These are phyloP conservation scores for Penicillium sp. DNA, from an alignment of 2,329 filamentous ascomycete genomes.

Conservation along the genomic window DNA sequence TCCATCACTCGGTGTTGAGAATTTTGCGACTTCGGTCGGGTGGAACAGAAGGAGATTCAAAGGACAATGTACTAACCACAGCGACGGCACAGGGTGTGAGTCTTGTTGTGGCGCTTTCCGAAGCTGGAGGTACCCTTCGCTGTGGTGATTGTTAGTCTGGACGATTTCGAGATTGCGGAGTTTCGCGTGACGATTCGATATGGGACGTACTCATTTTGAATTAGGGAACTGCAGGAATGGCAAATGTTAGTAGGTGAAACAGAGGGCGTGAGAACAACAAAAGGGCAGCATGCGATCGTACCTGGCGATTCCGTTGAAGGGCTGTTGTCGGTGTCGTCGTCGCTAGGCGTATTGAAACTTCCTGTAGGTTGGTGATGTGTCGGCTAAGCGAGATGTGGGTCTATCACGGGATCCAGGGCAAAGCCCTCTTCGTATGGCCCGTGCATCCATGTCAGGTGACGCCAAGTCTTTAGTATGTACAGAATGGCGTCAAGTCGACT, in stretches of 20 bases:
- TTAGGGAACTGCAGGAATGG: conserved; percentile 41
- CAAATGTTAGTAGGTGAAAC: conserved; percentile 23
- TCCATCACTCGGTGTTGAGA: conserved; percentile 11
- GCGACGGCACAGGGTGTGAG: conserved; percentile 96
- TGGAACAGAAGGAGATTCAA: conserved; percentile 9
- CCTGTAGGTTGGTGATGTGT: conserved; percentile 30
- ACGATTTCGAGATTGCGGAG: conserved; percentile 21
- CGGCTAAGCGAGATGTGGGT: conserved; percentile 42
- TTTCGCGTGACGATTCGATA: conserved; percentile 23
- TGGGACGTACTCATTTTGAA: conserved; percentile 55
- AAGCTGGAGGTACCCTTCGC: conserved; percentile 68
- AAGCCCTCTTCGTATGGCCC: conserved; percentile 13
- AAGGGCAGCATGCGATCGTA: conserved; percentile 25
- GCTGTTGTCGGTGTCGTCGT: conserved; percentile 44
- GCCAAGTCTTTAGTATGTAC: neutral
- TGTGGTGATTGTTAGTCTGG: conserved; percentile 47
- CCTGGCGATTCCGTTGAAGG: conserved; percentile 44
- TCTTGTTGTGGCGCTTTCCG: conserved; percentile 90
- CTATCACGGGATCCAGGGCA: conserved; percentile 17
- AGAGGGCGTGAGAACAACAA: conserved; percentile 4
- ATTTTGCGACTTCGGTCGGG: conserved; percentile 16
- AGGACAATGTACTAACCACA: conserved; percentile 66
- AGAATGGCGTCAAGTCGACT: neutral
- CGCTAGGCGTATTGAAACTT: conserved; percentile 41
- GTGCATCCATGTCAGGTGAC: neutral